These are phyloP conservation scores for Silene noctiflora DNA, from an alignment of 179 eudicot species.

Conservation along the genomic window DNA sequence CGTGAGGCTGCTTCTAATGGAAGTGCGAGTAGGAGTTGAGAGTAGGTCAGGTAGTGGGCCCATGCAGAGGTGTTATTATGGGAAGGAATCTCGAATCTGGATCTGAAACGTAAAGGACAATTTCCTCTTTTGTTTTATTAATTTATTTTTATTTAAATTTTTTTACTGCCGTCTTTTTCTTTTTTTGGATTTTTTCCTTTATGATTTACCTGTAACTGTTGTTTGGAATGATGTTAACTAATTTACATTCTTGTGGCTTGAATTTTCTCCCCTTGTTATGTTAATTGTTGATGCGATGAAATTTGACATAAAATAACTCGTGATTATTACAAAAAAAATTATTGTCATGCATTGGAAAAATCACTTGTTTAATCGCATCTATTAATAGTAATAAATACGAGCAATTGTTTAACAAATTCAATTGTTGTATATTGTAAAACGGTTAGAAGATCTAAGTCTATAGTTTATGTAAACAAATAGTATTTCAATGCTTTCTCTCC, in stretches of 20 bases:
- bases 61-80: not conserved
- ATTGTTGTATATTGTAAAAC: too few relatives aligned
- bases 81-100: constrained; percentile 18
- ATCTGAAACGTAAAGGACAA: constrained; percentile 25
- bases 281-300: too few relatives aligned
- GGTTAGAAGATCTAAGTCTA: too few relatives aligned
- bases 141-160: not conserved
- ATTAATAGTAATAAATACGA: too few relatives aligned
- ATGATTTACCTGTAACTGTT: not conserved
- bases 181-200: not conserved
- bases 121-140: constrained; percentile 12
- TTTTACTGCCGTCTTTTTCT: not conserved
- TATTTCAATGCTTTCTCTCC: too few relatives aligned
- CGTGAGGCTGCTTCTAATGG: constrained; percentile 6
- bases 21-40: constrained; percentile 13
- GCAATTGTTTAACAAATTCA: too few relatives aligned
- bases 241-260: not conserved
- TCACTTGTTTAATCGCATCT: too few relatives aligned
- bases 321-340: too few relatives aligned
- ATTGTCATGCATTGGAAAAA: too few relatives aligned
- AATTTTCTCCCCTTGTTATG: too few relatives aligned
- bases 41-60: constrained; percentile 24
- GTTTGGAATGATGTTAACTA: not conserved
- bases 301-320: too few relatives aligned
- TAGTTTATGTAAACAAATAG: too few relatives aligned